These are phyloP conservation scores for Colletotrichum eleusines DNA, from an alignment of 2,329 filamentous ascomycete genomes.

Conservation along the genomic window DNA sequence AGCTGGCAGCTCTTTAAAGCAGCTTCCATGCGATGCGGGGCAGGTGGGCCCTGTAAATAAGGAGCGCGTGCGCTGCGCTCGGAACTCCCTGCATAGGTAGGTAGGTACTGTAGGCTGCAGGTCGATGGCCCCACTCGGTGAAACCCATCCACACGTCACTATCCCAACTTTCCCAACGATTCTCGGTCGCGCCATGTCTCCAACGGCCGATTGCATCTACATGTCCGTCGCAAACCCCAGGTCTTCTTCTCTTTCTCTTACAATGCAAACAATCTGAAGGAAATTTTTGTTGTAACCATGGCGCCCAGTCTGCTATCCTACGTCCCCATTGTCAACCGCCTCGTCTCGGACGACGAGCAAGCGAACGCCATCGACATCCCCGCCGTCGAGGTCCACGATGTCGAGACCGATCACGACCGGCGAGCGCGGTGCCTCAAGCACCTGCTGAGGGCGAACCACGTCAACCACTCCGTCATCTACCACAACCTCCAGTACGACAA, in stretches of 20 bases:
- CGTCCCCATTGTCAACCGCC: constrained; percentile 55
- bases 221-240: background rate
- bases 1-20: background rate
- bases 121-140: constrained; percentile 36
- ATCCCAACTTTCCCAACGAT: constrained; percentile 41
- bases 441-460: constrained; percentile 90
- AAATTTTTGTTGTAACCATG: constrained; percentile 17
- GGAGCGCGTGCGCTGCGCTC: constrained; percentile 1
- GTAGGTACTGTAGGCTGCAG: no score
- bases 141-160: constrained; percentile 40
- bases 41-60: constrained; percentile 23
- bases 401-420: constrained; percentile 85
- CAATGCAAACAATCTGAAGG: constrained; percentile 9
- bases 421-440: constrained; percentile 88
- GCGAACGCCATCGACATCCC: constrained; percentile 67
- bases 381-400: constrained; percentile 78
- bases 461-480: constrained; percentile 87
- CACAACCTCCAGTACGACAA: constrained; percentile 83
- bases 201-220: background rate
- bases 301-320: constrained; percentile 57
- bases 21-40: constrained; percentile 16
- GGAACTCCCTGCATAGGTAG: no score
- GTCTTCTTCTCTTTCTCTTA: background rate
- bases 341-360: constrained; percentile 48
- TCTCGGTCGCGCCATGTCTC: constrained; percentile 36